A percentile compares a stretch with the other conserved stretches of the same genome.
phyloP scores from a whole-genome alignment of 768 basidiomycete species.

The Lactarius sanguifluus region DNA sequence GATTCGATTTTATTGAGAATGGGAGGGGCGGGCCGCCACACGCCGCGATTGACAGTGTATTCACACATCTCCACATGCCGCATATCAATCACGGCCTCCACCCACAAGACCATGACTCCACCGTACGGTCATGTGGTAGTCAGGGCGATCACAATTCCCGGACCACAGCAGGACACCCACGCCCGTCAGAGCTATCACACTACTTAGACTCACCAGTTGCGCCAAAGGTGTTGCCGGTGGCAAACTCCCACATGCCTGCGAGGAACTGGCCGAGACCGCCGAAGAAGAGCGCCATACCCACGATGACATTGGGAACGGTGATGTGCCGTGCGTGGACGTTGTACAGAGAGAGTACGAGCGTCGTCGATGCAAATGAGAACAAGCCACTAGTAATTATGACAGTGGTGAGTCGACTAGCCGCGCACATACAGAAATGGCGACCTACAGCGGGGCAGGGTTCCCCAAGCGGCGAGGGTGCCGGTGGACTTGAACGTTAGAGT shows the following conservation, averaged over 20 bases:
- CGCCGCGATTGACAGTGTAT: neutral
- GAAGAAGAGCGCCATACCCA: slow-evolving; percentile 84
- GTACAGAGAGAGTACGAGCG: slow-evolving; percentile 74
- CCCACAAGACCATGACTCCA: neutral
- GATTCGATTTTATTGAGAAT: neutral
- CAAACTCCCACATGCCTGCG: slow-evolving; percentile 79
- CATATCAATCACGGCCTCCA: neutral
- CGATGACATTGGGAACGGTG: slow-evolving; percentile 61
- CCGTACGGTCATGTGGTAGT: neutral
- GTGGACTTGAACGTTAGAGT: slow-evolving; percentile 15
- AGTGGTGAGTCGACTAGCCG: slow-evolving; percentile 37
- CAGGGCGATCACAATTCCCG: neutral
- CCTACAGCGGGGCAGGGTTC: slow-evolving; percentile 45
- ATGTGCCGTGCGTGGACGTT: slow-evolving; percentile 61
- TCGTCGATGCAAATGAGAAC: slow-evolving; percentile 85
- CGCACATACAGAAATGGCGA: neutral
- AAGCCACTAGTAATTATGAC: slow-evolving; percentile 79
- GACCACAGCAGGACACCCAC: neutral
- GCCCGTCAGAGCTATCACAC: neutral
- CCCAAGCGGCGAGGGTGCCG: slow-evolving; percentile 42
- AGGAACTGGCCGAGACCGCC: slow-evolving; percentile 85
- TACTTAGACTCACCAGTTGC: slow-evolving; percentile 69
- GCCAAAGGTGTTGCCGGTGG: slow-evolving; percentile 63
- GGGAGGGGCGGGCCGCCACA: neutral
- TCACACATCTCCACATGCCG: neutral